These are phyloP conservation scores for Mycotypha africana DNA, from an alignment of 371 early-diverging fungal genomes.

Conservation along the genomic window DNA sequence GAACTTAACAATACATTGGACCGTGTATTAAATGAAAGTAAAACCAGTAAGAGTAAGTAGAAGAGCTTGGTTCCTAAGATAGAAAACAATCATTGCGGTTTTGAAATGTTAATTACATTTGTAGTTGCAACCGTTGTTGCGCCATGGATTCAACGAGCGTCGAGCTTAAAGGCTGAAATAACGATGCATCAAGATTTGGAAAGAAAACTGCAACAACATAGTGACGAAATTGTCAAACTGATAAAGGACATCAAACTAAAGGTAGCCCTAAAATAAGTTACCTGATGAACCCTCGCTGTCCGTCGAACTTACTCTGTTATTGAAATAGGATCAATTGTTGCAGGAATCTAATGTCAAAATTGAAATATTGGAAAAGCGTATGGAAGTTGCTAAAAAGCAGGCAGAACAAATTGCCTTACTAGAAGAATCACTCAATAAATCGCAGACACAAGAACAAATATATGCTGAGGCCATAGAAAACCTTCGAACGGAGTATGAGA, in stretches of 20 bases:
- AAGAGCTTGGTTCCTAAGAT: too few relatives aligned
- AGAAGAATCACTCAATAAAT: constrained; percentile 54
- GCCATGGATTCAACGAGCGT: constrained; percentile 82
- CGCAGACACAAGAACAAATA: constrained; percentile 56
- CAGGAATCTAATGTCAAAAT: constrained; percentile 74
- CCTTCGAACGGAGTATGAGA: constrained; percentile 68
- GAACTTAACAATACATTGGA: constrained; percentile 34
- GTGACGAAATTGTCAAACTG: constrained; percentile 71
- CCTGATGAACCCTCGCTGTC: too few relatives aligned
- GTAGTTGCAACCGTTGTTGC: constrained; percentile 45
- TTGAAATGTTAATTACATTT: too few relatives aligned
- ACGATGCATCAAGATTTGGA: constrained; percentile 73
- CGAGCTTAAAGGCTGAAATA: constrained; percentile 71
- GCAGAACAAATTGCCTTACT: constrained; percentile 60
- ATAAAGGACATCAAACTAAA: constrained; percentile 70
- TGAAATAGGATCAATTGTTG: constrained; percentile 56
- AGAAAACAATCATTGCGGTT: too few relatives aligned
- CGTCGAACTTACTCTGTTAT: too few relatives aligned
- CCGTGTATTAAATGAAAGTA: constrained; percentile 41
- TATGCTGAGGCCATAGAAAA: constrained; percentile 72
- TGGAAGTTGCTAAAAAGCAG: constrained; percentile 63
- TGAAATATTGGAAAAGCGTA: constrained; percentile 74
- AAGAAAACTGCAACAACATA: constrained; percentile 68
- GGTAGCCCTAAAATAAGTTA: too few relatives aligned
- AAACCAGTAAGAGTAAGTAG: constrained; percentile 48